A percentile compares a stretch with the other conserved stretches of the same genome.
These are phyloP conservation scores for Ichthyophonus hoferi DNA, from an alignment of 208 protist species.

Conservation along the genomic window DNA sequence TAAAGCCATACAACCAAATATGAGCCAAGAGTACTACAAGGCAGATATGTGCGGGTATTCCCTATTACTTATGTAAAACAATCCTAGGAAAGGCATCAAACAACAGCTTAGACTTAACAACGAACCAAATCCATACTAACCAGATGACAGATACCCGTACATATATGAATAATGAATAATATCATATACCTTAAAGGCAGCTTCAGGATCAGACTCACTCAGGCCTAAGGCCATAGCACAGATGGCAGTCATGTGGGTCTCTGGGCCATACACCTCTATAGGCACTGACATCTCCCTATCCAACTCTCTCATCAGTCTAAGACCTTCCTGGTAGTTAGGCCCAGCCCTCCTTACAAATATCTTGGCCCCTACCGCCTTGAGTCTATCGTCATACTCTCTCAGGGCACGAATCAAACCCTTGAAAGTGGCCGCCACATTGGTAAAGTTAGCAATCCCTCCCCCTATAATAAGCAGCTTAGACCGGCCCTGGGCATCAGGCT, in stretches of 20 bases:
- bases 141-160: no score
- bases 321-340: conserved; percentile 76
- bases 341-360: conserved; percentile 73
- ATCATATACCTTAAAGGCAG: background rate
- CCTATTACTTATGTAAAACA: background rate
- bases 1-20: no score
- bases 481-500: conserved; percentile 38
- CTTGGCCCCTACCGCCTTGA: conserved; percentile 50
- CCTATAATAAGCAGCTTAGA: conserved; percentile 66
- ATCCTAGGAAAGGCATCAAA: no score
- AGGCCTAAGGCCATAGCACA: conserved; percentile 42
- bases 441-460: conserved; percentile 79
- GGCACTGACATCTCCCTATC: conserved; percentile 54
- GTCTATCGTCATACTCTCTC: conserved; percentile 23
- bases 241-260: conserved; percentile 75
- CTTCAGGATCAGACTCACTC: background rate
- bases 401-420: conserved; percentile 74
- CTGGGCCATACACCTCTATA: conserved; percentile 72
- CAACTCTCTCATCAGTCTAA: conserved; percentile 65
- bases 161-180: no score
- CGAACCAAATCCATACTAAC: no score
- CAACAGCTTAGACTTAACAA: no score
- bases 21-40: no score
- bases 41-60: background rate
- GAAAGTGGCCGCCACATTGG: conserved; percentile 75